Evolutionary conservation across 1,284 basidiomycete species (phyloP).

Genomic region (Trametes pubescens): DNA sequence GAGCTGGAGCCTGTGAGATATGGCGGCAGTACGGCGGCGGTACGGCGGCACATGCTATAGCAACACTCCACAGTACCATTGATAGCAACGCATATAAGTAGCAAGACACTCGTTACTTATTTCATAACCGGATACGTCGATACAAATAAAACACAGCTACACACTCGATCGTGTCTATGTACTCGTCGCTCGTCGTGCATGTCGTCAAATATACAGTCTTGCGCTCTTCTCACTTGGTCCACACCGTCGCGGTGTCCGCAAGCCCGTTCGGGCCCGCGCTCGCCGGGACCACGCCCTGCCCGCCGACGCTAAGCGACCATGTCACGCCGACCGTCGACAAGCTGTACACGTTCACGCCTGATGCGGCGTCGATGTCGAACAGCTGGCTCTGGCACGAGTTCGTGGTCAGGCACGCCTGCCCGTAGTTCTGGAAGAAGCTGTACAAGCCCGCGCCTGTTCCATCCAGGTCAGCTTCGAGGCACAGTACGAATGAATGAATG

Average conservation of each 20-base stretch:
- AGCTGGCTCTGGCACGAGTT: conserved; percentile 68
- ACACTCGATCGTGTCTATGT: neutral
- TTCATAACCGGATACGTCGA: conserved; percentile 1
- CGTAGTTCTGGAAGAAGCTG: conserved; percentile 63
- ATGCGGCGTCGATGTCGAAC: conserved; percentile 61
- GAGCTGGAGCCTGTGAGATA: too few species aligned
- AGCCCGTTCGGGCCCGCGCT: conserved; percentile 64
- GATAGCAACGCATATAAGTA: too few species aligned
- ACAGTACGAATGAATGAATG: neutral
- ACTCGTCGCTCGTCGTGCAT: neutral
- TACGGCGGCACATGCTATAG: conserved; percentile 3
- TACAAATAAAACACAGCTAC: conserved; percentile 5
- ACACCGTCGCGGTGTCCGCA: conserved; percentile 65
- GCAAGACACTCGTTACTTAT: conserved; percentile 1
- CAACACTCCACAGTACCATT: conserved; percentile 3
- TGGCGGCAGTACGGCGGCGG: neutral
- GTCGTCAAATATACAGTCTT: neutral
- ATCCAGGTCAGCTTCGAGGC: neutral
- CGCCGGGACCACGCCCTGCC: conserved; percentile 54
- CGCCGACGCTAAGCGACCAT: conserved; percentile 63
- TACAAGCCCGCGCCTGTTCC: conserved; percentile 70
- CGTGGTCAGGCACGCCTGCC: conserved; percentile 51
- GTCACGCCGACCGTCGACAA: conserved; percentile 71
- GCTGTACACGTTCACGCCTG: conserved; percentile 63
- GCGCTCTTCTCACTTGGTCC: conserved; percentile 48